A percentile compares a stretch with the other conserved stretches of the same genome.
These are phyloP conservation scores for Fomes fomentarius DNA, from an alignment of 1,284 basidiomycete genomes.

Conservation along the genomic window DNA sequence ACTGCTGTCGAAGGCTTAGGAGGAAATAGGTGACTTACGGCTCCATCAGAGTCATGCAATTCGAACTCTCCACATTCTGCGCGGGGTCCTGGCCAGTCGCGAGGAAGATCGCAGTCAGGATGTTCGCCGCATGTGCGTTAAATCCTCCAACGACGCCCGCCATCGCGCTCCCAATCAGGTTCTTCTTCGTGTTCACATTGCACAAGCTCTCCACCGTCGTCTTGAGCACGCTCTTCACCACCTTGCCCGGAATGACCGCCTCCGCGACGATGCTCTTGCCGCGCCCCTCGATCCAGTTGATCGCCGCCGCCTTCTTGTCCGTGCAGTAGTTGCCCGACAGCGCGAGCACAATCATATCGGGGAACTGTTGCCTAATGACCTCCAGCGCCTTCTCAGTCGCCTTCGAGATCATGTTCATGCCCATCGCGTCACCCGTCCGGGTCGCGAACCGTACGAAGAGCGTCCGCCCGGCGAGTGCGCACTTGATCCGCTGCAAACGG, in stretches of 20 bases:
- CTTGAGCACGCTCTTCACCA: conserved; percentile 93
- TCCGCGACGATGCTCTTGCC: conserved; percentile 99
- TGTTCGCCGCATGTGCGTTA: conserved; percentile 99
- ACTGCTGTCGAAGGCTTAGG: neutral
- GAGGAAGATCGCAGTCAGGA: conserved; percentile 93
- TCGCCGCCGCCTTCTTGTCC: conserved; percentile 99
- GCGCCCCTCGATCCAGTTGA: conserved; percentile 99
- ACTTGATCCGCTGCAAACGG: conserved; percentile 81
- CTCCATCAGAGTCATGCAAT: conserved; percentile 99
- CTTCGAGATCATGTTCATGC: conserved; percentile 99
- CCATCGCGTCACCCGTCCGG: conserved; percentile 98
- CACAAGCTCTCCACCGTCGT: conserved; percentile 91
- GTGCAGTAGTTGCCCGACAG: conserved; percentile 99
- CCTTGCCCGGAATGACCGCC: conserved; percentile 87
- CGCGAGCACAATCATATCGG: conserved; percentile 92
- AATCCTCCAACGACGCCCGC: conserved; percentile 97
- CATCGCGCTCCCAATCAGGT: conserved; percentile 97
- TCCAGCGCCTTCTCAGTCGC: conserved; percentile 95
- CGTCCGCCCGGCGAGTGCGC: conserved; percentile 87
- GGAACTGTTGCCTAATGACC: conserved; percentile 81
- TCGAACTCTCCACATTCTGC: conserved; percentile 98
- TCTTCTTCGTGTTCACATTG: conserved; percentile 97
- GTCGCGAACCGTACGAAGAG: conserved; percentile 97
- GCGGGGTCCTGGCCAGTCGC: conserved; percentile 99
- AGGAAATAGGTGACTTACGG: conserved; percentile 60